phyloP scores from a whole-genome alignment of 345 rosid genomes.

The Brassica rapa region DNA sequence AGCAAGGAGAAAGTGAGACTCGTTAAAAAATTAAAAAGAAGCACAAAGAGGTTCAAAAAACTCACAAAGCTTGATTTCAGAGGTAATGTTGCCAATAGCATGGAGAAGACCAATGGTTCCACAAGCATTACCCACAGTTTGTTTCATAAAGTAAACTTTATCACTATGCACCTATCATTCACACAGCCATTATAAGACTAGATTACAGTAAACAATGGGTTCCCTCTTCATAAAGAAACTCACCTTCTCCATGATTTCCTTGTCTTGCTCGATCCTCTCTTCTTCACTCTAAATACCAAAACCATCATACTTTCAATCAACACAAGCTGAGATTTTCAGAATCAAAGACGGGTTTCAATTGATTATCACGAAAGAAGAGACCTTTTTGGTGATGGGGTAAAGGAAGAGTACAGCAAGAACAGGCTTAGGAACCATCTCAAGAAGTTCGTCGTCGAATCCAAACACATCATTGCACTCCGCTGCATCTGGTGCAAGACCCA shows the following conservation, averaged over 20 bases:
- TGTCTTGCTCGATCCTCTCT: constrained; percentile 72
- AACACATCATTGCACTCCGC: constrained; percentile 89
- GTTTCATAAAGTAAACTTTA: constrained; percentile 90
- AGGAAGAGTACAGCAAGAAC: constrained; percentile 92
- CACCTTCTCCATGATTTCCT: constrained; percentile 57
- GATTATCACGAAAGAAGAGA: constrained; percentile 16
- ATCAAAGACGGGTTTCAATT: background rate
- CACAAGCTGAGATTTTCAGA: background rate
- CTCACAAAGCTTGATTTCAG: constrained; percentile 76
- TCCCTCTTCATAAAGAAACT: constrained; percentile 2
- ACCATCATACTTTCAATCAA: constrained; percentile 1
- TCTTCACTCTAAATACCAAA: constrained; percentile 58
- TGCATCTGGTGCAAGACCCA: constrained; percentile 65
- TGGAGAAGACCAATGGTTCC: constrained; percentile 98
- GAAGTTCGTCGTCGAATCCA: constrained; percentile 83
- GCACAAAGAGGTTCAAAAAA: background rate
- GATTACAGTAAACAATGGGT: background rate
- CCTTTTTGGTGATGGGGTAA: constrained; percentile 79
- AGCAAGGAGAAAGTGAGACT: constrained; percentile 8
- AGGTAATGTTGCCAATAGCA: constrained; percentile 80
- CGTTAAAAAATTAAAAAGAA: background rate
- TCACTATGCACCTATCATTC: constrained; percentile 54
- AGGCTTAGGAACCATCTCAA: constrained; percentile 87
- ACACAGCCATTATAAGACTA: constrained; percentile 4
- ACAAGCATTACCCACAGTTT: constrained; percentile 98